Evolutionary conservation across 2,329 filamentous ascomycete genomes (phyloP).

Genomic region (Tolypocladium paradoxum): DNA sequence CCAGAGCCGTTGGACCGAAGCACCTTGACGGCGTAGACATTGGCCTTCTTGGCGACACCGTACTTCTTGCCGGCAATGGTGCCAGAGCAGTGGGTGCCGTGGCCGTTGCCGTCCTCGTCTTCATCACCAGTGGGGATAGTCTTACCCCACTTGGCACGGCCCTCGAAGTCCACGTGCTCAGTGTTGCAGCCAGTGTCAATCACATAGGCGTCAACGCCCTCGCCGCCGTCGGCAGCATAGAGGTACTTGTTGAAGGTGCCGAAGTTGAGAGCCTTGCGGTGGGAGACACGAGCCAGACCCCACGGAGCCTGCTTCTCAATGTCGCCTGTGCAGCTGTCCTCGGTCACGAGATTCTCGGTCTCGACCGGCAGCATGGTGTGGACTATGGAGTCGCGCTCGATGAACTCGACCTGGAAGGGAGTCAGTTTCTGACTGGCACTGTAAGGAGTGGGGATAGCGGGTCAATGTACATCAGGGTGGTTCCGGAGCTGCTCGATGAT

Average conservation of each 20-base stretch:
- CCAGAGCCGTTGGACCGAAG: constrained; percentile 94
- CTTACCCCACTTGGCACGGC: constrained; percentile 92
- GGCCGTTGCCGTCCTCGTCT: constrained; percentile 91
- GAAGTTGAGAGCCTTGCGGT: constrained; percentile 79
- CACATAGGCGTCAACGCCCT: constrained; percentile 97
- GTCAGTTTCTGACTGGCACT: neutral
- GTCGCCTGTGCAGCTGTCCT: constrained; percentile 40
- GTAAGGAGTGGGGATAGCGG: too few species aligned
- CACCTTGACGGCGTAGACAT: constrained; percentile 95
- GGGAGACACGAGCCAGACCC: constrained; percentile 96
- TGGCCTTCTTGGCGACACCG: constrained; percentile 98
- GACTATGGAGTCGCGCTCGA: constrained; percentile 90
- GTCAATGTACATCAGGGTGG: constrained; percentile 87
- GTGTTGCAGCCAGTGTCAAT: constrained; percentile 96
- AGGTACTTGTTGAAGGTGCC: constrained; percentile 98
- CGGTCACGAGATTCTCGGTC: constrained; percentile 22
- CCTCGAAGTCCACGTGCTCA: constrained; percentile 94
- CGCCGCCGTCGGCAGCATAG: constrained; percentile 78
- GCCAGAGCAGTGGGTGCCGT: constrained; percentile 98
- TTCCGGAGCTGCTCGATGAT: constrained; percentile 86
- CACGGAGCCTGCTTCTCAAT: constrained; percentile 92
- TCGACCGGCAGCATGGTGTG: constrained; percentile 56
- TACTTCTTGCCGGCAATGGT: constrained; percentile 98
- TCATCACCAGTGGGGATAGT: constrained; percentile 79
- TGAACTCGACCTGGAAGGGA: constrained; percentile 69